Evolutionary conservation across 2,329 filamentous ascomycete species (phyloP).

Genomic region (Rhynchosporium graminicola): DNA sequence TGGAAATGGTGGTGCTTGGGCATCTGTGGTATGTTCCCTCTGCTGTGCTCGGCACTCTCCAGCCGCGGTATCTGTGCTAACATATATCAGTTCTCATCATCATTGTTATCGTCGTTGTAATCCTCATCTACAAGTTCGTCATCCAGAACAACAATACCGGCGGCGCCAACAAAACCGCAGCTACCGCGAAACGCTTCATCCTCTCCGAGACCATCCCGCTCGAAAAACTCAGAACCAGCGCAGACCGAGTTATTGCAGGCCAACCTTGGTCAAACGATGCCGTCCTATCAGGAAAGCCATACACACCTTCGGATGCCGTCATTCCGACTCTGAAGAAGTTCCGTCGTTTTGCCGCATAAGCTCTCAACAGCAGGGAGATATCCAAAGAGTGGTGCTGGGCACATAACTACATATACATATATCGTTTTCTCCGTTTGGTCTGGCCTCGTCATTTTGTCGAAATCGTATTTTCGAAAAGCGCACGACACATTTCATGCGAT

Average conservation of each 20-base stretch:
- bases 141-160: conserved; percentile 36
- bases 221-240: conserved; percentile 15
- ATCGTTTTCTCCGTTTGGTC: too few species aligned
- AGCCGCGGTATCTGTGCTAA: conserved; percentile 8
- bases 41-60: conserved; percentile 7
- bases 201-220: conserved; percentile 19
- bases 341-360: conserved; percentile 29
- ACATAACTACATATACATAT: conserved; percentile 7
- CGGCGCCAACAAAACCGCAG: conserved; percentile 14
- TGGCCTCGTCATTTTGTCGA: too few species aligned
- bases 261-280: conserved; percentile 12
- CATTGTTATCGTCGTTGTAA: conserved; percentile 49
- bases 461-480: too few species aligned
- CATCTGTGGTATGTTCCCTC: conserved; percentile 57
- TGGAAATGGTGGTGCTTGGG: conserved; percentile 93
- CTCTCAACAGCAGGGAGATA: too few species aligned
- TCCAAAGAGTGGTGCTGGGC: conserved; percentile 7
- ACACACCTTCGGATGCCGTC: conserved; percentile 19
- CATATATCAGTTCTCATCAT: conserved; percentile 51
- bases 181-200: conserved; percentile 31
- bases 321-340: conserved; percentile 20
- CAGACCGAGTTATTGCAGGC: conserved; percentile 23
- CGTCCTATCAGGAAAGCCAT: conserved; percentile 24
- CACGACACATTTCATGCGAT: too few species aligned
- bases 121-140: conserved; percentile 52